These are phyloP conservation scores for Lichtheimia corymbifera DNA, from an alignment of 371 early-diverging fungal genomes.

Conservation along the genomic window DNA sequence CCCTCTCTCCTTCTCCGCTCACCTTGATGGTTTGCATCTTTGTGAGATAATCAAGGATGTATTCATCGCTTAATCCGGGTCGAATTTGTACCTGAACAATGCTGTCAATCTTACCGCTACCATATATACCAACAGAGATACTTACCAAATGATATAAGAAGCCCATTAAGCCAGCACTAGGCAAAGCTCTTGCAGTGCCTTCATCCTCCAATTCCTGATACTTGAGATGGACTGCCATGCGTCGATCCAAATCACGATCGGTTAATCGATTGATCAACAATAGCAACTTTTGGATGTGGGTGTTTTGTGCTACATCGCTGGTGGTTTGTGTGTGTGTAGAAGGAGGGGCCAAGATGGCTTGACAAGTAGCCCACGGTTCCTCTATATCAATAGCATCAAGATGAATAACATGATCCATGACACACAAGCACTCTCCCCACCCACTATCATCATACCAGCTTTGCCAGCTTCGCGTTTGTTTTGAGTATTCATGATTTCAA, in stretches of 20 bases:
- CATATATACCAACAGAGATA: neutral
- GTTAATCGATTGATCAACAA: constrained; percentile 38
- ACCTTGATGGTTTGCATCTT: constrained; percentile 52
- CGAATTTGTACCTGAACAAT: constrained; percentile 37
- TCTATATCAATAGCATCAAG: neutral
- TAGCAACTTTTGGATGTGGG: constrained; percentile 34
- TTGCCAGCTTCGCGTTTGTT: constrained; percentile 2
- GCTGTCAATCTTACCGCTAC: neutral
- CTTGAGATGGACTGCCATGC: constrained; percentile 51
- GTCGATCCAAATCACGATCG: constrained; percentile 39
- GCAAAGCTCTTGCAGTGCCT: constrained; percentile 55
- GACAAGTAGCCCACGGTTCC: constrained; percentile 34
- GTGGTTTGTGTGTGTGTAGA: constrained; percentile 4
- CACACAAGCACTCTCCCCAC: neutral
- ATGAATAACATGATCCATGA: neutral
- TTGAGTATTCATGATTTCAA: constrained; percentile 35
- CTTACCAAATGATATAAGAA: constrained; percentile 47
- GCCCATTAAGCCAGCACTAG: constrained; percentile 54
- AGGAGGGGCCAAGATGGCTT: constrained; percentile 17
- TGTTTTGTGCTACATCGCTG: constrained; percentile 25
- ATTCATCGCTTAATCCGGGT: constrained; percentile 39
- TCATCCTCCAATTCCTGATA: constrained; percentile 57
- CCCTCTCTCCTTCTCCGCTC: neutral
- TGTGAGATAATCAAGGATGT: constrained; percentile 38
- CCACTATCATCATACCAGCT: constrained; percentile 2